Evolutionary conservation across 192 early-diverging fungal genomes (phyloP).

Genomic region (Coemansia furcata): DNA sequence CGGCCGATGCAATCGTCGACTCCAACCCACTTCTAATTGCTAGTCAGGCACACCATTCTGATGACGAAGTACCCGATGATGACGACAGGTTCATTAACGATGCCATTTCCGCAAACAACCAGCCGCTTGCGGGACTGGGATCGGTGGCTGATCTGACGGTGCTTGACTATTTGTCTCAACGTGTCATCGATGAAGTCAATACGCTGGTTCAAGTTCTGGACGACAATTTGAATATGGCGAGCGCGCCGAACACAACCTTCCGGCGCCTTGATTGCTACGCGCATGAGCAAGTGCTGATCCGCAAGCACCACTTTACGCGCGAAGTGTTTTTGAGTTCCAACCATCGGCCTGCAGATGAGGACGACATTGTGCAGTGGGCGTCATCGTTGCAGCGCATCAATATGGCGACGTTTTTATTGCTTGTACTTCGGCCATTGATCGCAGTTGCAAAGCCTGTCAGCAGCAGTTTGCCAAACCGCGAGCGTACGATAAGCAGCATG

Average conservation of each 20-base stretch:
- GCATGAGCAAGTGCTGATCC: constrained; percentile 32
- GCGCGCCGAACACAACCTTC: not conserved
- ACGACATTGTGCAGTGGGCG: constrained; percentile 31
- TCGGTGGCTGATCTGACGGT: constrained; percentile 32
- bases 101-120: not conserved
- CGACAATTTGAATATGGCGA: not conserved
- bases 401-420: constrained; percentile 37
- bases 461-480: constrained; percentile 29
- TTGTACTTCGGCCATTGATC: constrained; percentile 30
- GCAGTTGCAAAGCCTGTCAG: constrained; percentile 14
- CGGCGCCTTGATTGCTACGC: constrained; percentile 31
- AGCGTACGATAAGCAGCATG: constrained; percentile 22
- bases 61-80: not conserved
- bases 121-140: not conserved
- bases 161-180: constrained; percentile 42
- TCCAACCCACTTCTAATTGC: not conserved
- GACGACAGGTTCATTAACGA: not conserved
- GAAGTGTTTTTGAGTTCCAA: constrained; percentile 19
- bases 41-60: not conserved
- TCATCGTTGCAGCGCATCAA: constrained; percentile 31
- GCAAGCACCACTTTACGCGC: constrained; percentile 38
- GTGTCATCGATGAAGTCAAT: constrained; percentile 21
- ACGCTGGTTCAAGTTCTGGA: not conserved
- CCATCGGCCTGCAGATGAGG: constrained; percentile 20
- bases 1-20: not conserved